Base-by-base conservation (phyloP, 805 yeast genomes). In the Saturnispora galanensis region DNA sequence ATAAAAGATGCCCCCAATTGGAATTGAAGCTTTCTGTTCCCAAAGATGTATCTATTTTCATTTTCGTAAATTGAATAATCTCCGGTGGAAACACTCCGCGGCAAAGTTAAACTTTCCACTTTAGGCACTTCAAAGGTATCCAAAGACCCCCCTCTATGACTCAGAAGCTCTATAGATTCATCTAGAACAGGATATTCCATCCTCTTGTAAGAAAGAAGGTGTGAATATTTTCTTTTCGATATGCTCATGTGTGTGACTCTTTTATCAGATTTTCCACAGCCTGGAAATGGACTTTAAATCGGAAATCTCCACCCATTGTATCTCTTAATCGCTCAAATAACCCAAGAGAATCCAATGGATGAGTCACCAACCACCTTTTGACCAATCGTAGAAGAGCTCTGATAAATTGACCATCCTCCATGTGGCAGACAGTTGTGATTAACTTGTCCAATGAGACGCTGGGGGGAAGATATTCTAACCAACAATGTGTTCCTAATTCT, bases 1-100 rank as follows among this genome's bases (percentile, higher is more conserved):
- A 60, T 34, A 47, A 64, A 71, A 1, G 68, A 57, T 0, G 69
- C 56, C 0, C 62, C 1, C 18, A 77, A 61, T 56, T 78, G 82
- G 4, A 55, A n/a, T 45, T 65, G 65, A 10, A 78, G 57, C 31
- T 59, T 56, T 3, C 31, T 28, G 31, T 74, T 69, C 10, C 56
- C 38, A 17, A 66, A 59, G 55, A 71, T 62, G 51, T 5, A 21
- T 21, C 73, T 66, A n/a, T 48, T 52, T 2, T 74, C 56, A 41
- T 68, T 76, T 4, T 73, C 44, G 7, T 53, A 34, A 4, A 63
- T 56, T 6, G 13, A 17, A 30, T 56, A 58, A 3, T 56, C 55
- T 9, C 44, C 38, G 2, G 35, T 21, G 26, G 26, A 21, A 6
- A 21, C 8, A 21, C 8, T 21, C 7, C 26, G 26, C 6, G 26